A percentile compares a stretch with the other conserved stretches of the same genome.
Evolutionary conservation across 176 grass and related monocot genomes (phyloP).

Genomic region (Poa annua): DNA sequence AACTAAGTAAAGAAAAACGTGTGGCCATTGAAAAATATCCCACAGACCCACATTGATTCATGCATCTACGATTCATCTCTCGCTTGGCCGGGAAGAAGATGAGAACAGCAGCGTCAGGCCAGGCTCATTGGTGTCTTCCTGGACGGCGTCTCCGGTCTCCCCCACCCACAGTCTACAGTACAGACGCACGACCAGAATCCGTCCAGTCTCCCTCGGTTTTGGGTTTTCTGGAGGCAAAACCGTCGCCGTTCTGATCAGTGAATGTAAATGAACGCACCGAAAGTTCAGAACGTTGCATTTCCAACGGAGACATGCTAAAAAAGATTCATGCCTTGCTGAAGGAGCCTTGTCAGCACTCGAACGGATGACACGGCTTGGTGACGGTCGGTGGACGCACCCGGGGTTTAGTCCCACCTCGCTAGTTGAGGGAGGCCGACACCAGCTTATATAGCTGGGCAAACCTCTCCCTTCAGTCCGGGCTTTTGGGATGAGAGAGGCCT

Average conservation of each 20-base stretch:
- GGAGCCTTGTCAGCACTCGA: no score
- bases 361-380: no score
- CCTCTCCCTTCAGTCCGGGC: no score
- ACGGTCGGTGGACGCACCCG: no score
- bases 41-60: not conserved
- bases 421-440: no score
- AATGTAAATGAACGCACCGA: not conserved
- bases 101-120: not conserved
- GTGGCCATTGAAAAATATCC: not conserved
- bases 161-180: no score
- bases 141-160: not conserved
- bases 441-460: no score
- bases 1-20: constrained; percentile 1
- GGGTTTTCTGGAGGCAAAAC: not conserved
- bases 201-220: not conserved
- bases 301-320: no score
- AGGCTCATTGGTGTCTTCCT: not conserved
- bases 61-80: constrained; percentile 26
- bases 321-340: no score
- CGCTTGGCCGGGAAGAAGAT: not conserved
- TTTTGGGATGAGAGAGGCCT: no score
- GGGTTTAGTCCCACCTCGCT: no score
- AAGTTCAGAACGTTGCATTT: not conserved
- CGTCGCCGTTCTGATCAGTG: no score
- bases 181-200: not conserved